phyloP scores from a whole-genome alignment of 1,284 basidiomycete genomes.

The Leccinum subfulvum region DNA sequence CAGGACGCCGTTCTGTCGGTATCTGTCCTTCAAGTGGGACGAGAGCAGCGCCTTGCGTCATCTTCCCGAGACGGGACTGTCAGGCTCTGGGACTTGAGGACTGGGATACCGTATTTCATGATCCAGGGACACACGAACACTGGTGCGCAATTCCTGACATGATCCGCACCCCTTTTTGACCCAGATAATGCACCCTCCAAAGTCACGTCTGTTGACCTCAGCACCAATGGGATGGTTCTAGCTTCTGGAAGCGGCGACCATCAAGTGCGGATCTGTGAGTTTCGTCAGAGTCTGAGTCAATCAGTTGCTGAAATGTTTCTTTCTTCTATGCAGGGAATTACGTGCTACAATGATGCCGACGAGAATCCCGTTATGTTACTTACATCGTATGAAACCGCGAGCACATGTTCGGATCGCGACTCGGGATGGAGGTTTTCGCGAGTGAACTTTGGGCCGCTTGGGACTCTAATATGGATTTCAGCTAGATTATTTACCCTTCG shows the following conservation, averaged over 20 bases:
- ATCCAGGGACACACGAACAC: constrained; percentile 37
- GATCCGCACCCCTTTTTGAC: constrained; percentile 24
- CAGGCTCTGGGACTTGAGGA: constrained; percentile 33
- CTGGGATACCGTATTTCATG: constrained; percentile 34
- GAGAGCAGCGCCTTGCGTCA: constrained; percentile 35
- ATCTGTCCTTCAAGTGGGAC: constrained; percentile 34
- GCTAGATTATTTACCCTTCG: not conserved
- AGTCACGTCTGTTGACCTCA: constrained; percentile 88
- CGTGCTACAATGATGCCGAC: constrained; percentile 23
- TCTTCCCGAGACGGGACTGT: constrained; percentile 36
- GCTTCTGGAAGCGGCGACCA: constrained; percentile 91
- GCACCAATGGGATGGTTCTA: constrained; percentile 69
- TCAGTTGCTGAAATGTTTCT: constrained; percentile 20
- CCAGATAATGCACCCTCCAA: constrained; percentile 1
- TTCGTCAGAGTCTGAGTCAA: constrained; percentile 17
- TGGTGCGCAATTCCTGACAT: constrained; percentile 25
- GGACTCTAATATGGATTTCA: constrained; percentile 4
- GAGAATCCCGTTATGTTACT: not conserved
- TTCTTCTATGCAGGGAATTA: constrained; percentile 30
- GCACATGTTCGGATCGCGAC: constrained; percentile 7
- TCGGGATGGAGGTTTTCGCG: constrained; percentile 3
- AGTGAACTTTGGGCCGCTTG: constrained; percentile 2
- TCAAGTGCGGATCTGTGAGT: constrained; percentile 73
- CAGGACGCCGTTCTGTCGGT: constrained; percentile 34
- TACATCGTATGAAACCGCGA: constrained; percentile 4